Conservation (phyloP, 805 yeast species). For the Pichia scutulata region DNA sequence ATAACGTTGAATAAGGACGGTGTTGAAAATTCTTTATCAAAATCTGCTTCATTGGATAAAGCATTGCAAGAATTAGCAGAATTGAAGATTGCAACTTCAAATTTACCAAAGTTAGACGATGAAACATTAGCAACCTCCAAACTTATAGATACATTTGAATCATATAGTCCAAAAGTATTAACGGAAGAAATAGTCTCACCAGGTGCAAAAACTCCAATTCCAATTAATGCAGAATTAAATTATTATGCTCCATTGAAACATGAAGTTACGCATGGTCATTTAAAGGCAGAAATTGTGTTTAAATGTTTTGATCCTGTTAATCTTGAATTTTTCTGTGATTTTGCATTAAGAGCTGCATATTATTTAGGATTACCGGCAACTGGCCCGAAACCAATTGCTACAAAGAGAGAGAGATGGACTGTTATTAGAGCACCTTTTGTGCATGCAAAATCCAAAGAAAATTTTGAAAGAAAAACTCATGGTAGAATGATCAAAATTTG, state of each 20-base stretch:
- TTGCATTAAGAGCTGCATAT: constrained; percentile 83
- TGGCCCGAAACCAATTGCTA: constrained; percentile 61
- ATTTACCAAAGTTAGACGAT: constrained; percentile 13
- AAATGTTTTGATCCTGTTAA: constrained; percentile 65
- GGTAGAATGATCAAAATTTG: constrained; percentile 65
- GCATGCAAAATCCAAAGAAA: constrained; percentile 90
- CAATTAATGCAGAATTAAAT: constrained; percentile 77
- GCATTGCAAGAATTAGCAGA: constrained; percentile 24
- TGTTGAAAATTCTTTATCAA: constrained; percentile 1
- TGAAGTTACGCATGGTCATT: constrained; percentile 59
- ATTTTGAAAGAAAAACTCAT: constrained; percentile 82
- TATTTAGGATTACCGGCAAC: constrained; percentile 82
- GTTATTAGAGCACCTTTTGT: constrained; percentile 91
- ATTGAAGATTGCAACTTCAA: constrained; percentile 14
- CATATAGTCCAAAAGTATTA: constrained; percentile 31
- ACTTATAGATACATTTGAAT: constrained; percentile 21
- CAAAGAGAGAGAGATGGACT: constrained; percentile 83
- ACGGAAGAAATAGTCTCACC: constrained; percentile 29
- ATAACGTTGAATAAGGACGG: background rate
- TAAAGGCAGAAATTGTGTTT: constrained; percentile 70
- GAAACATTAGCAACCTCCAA: constrained; percentile 16
- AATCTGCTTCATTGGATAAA: constrained; percentile 12
- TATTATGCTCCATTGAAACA: constrained; percentile 74
- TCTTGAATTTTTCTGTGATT: constrained; percentile 71
- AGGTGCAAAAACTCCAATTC: constrained; percentile 50